phyloP scores from a whole-genome alignment of 352 stramenopile species.

The Phytophthora hybrid region DNA sequence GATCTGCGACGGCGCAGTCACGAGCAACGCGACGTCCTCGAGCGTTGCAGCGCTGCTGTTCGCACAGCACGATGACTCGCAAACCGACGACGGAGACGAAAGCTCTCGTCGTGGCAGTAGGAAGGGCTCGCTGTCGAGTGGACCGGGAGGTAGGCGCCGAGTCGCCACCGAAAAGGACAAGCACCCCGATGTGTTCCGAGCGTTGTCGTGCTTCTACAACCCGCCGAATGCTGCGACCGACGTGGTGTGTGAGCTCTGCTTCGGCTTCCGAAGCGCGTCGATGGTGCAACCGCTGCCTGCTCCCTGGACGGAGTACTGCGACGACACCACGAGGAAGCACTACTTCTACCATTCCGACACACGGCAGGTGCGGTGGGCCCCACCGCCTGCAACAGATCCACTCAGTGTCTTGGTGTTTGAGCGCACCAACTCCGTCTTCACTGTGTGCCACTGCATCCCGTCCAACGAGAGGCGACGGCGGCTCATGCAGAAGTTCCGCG shows the following conservation, averaged over 20 bases:
- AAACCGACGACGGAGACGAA: neutral
- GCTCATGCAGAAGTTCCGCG: conserved; percentile 68
- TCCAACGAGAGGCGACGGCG: conserved; percentile 53
- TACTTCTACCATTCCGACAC: conserved; percentile 63
- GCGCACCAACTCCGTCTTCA: conserved; percentile 62
- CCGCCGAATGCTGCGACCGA: conserved; percentile 55
- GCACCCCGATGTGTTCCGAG: conserved; percentile 33
- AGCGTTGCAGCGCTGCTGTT: conserved; percentile 48
- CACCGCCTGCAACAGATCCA: conserved; percentile 42
- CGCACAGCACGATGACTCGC: conserved; percentile 23
- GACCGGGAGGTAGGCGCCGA: neutral
- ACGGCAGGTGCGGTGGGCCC: conserved; percentile 54
- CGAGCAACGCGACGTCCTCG: conserved; percentile 31
- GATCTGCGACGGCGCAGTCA: conserved; percentile 53
- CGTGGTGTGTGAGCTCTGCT: conserved; percentile 61
- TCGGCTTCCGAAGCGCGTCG: conserved; percentile 46
- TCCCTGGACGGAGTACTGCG: conserved; percentile 59
- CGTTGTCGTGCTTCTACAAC: conserved; percentile 58
- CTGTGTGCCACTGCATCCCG: conserved; percentile 68
- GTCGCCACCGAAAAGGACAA: conserved; percentile 36
- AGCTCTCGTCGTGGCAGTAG: conserved; percentile 5
- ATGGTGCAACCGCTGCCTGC: conserved; percentile 47
- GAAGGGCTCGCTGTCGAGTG: neutral
- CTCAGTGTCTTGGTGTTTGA: conserved; percentile 65
- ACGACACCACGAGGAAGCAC: conserved; percentile 52